A percentile compares a stretch with the other conserved stretches of the same genome.
phyloP scores from a whole-genome alignment of 441 rosid genomes.

The Mallotus repandus region DNA sequence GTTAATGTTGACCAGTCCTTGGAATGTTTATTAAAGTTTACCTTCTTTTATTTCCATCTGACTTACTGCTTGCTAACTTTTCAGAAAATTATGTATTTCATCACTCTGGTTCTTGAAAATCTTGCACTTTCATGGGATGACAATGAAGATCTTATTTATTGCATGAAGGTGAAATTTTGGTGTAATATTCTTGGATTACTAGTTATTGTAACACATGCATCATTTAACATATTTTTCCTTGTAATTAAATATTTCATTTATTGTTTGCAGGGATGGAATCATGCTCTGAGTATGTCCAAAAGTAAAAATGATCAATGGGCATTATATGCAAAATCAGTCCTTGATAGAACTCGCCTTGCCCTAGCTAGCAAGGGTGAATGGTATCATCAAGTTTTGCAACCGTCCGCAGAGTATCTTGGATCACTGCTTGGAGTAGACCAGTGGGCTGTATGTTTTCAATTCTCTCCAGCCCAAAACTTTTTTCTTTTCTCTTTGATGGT shows the following conservation, averaged over 20 bases:
- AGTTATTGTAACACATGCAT: neutral
- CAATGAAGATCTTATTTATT: slow-evolving; percentile 89
- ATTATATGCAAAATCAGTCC: slow-evolving; percentile 88
- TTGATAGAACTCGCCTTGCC: slow-evolving; percentile 94
- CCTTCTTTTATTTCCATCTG: slow-evolving; percentile 18
- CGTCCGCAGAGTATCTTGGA: slow-evolving; percentile 96
- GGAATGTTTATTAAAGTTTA: slow-evolving; percentile 1
- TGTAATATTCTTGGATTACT: neutral
- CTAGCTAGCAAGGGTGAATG: slow-evolving; percentile 86
- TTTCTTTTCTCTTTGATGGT: slow-evolving; percentile 12
- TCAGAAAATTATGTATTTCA: slow-evolving; percentile 91
- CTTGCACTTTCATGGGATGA: slow-evolving; percentile 90
- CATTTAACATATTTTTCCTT: neutral
- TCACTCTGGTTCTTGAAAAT: slow-evolving; percentile 87
- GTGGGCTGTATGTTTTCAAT: slow-evolving; percentile 72
- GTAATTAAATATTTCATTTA: slow-evolving; percentile 16
- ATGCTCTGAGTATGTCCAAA: slow-evolving; percentile 63
- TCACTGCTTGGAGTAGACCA: slow-evolving; percentile 80
- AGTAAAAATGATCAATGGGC: slow-evolving; percentile 74
- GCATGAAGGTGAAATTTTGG: slow-evolving; percentile 67
- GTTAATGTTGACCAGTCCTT: slow-evolving; percentile 9
- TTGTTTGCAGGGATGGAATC: slow-evolving; percentile 76
- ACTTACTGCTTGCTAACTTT: slow-evolving; percentile 19
- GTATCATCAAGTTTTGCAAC: slow-evolving; percentile 85
- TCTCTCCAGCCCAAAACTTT: slow-evolving; percentile 5